Conservation (phyloP, 495 filamentous ascomycete species). For the Penicillium maclennaniae region DNA sequence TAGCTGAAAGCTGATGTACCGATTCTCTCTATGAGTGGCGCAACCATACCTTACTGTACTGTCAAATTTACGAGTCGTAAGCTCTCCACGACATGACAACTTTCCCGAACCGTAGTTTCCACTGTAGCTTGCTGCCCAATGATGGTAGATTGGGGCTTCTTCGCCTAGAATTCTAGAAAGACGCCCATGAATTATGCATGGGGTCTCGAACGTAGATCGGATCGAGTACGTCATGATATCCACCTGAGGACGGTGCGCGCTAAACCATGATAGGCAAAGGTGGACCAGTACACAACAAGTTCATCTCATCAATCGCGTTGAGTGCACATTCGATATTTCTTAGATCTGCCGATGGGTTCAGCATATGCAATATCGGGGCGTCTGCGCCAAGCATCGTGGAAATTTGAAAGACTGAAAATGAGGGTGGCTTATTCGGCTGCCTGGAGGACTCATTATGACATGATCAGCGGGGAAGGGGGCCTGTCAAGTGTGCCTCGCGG, state of each 20-base stretch:
- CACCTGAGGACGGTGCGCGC: not conserved
- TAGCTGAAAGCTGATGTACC: not conserved
- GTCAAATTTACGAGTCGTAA: not conserved
- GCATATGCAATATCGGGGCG: not conserved
- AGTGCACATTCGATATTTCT: not conserved
- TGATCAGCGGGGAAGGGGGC: not conserved
- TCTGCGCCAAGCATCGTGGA: not conserved
- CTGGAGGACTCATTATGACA: not conserved
- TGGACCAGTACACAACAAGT: not conserved
- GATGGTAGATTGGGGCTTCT: not conserved
- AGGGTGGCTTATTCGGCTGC: not conserved
- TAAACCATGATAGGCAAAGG: not conserved
- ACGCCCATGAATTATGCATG: not conserved
- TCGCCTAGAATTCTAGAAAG: not conserved
- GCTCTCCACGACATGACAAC: not conserved
- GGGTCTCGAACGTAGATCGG: not conserved
- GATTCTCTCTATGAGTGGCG: not conserved
- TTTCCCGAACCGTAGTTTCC: not conserved
- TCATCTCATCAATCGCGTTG: not conserved
- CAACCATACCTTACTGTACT: not conserved
- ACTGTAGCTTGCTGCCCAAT: not conserved
- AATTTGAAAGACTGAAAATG: not conserved
- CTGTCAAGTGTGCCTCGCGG: not conserved
- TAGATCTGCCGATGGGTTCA: not conserved
- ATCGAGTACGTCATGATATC: not conserved